Base-by-base conservation (phyloP, 306 rosid species). In the Quercus rubra region DNA sequence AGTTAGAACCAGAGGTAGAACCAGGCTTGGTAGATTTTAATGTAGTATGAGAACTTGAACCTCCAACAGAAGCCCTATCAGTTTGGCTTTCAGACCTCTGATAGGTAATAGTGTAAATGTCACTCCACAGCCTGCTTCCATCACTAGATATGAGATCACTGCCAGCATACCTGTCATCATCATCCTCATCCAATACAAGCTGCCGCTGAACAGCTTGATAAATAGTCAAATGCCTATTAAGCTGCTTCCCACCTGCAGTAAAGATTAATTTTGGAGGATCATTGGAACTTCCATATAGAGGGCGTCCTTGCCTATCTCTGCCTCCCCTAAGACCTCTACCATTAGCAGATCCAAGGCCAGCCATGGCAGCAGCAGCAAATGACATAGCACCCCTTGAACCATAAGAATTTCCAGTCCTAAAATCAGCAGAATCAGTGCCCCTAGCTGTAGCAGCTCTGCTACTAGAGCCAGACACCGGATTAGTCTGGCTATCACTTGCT, bases 361-460 rank as follows among this genome's bases (percentile, higher is more conserved):
- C 96, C 98, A 91, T 96, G 68, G 99, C 97, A 59, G 99, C 99
- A 77, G 98, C 98, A 83, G 98, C 98, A 83, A 96, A 96, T 73
- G 99, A 91, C 99, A 96, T 93, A 66, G 92, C 97, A 74, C 98
- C 97, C 79, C 92, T 90, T 46, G 98, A 88, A 68, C 91, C 79
- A 81, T 92, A 90, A 81, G 95, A 89, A 86, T 80, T 88, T 71
- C 86, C 88, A 73, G 92, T 88, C 82, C 94, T 89, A 70, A 91
- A 89, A 78, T 95, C 99, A 59, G 88, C 73, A 31, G 93, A 82
- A 80, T 90, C 97, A 2, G 93, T 77, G 6, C 91, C 97, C 89
- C 84, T 89, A 52, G 74, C 91, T 15, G 89, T 71, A 70, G 92
- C 97, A 83, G 88, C 94, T 80, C 90, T 90, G 90, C 98, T 96